Percentiles rank a stretch among this genome's conserved stretches.
Conservation (phyloP, 2,329 filamentous ascomycete genomes). For the Hymenoscyphus fructigenus region DNA sequence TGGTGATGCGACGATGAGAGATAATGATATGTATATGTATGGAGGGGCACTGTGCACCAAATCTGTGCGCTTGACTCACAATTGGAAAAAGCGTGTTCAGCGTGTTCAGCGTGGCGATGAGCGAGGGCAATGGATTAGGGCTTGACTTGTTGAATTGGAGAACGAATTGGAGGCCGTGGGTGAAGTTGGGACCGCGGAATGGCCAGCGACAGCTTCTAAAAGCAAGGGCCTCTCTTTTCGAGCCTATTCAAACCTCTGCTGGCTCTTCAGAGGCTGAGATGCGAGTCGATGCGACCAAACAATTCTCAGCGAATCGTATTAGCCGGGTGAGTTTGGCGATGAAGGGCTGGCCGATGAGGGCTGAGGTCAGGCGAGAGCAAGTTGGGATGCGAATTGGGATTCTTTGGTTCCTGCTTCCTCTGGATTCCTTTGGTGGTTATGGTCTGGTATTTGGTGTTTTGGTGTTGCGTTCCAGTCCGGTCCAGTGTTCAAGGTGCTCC, state of each 20-base stretch:
- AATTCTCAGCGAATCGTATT: slow-evolving; percentile 2
- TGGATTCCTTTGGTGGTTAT: background rate
- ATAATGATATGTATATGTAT: background rate
- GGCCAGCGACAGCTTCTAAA: background rate
- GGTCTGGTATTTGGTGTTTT: background rate
- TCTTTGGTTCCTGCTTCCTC: background rate
- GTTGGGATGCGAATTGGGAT: background rate
- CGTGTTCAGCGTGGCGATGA: background rate
- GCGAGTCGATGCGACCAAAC: background rate
- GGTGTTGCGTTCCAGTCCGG: too few species aligned
- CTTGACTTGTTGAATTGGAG: background rate
- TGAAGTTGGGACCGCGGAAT: background rate
- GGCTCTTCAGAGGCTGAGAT: background rate
- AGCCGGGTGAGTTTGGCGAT: background rate
- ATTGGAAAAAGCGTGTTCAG: background rate
- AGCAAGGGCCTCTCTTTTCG: background rate
- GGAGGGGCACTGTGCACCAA: background rate
- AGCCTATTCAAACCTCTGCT: background rate
- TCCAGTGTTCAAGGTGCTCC: too few species aligned
- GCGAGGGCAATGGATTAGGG: background rate
- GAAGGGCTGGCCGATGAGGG: background rate
- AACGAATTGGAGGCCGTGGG: background rate
- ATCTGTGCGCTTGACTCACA: background rate
- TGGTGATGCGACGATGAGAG: background rate
- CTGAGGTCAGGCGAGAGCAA: background rate